Conservation (phyloP, 306 rosid species). For the Cicer bijugum region DNA sequence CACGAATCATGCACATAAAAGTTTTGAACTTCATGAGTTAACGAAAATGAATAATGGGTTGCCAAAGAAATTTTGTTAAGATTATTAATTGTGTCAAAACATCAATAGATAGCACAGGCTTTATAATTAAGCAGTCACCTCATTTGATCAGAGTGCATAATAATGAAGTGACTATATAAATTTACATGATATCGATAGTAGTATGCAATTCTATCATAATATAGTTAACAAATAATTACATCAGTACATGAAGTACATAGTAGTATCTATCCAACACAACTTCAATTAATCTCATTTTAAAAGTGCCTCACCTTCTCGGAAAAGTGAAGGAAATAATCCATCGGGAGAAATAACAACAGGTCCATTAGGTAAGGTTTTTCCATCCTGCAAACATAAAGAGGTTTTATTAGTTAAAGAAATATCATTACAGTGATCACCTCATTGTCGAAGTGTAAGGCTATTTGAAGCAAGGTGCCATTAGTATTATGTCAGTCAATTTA, state of each 20-base stretch:
- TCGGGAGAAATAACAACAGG: constrained; percentile 98
- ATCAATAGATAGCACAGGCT: not conserved
- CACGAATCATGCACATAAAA: constrained; percentile 1
- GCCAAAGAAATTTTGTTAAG: not conserved
- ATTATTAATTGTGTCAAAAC: not conserved
- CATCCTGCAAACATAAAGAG: constrained; percentile 66
- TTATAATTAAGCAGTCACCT: constrained; percentile 21
- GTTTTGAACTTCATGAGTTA: constrained; percentile 13
- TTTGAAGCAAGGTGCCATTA: not conserved
- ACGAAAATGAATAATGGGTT: constrained; percentile 11
- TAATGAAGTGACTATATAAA: constrained; percentile 23
- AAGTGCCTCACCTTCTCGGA: constrained; percentile 78
- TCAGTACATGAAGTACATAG: constrained; percentile 9
- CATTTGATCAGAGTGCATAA: constrained; percentile 20
- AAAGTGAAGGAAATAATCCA: constrained; percentile 90
- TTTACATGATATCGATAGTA: not conserved
- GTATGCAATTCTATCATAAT: constrained; percentile 5
- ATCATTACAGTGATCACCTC: constrained; percentile 32
- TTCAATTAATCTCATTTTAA: constrained; percentile 18
- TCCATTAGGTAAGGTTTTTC: constrained; percentile 89
- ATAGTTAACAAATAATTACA: constrained; percentile 29
- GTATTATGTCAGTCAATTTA: not conserved
- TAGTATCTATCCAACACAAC: constrained; percentile 29
- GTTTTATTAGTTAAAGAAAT: constrained; percentile 20
- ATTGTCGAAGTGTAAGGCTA: constrained; percentile 25